A percentile compares a stretch with the other conserved stretches of the same genome.
Conservation (phyloP, 2,329 filamentous ascomycete species). For the Zymoseptoria tritici region DNA sequence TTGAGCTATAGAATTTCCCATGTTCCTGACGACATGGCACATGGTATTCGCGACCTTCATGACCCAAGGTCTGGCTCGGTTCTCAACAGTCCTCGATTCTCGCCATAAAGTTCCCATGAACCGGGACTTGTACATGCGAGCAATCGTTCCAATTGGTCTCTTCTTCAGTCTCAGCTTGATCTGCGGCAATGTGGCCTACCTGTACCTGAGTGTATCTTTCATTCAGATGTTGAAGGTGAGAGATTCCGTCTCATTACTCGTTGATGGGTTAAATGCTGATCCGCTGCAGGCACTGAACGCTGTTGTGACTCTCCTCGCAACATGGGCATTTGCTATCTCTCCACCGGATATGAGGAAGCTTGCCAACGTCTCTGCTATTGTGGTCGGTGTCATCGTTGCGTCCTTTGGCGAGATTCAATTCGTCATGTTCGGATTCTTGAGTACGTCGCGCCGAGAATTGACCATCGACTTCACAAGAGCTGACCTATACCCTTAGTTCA, state of each 20-base stretch:
- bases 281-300: conserved; percentile 77
- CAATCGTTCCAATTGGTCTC: conserved; percentile 88
- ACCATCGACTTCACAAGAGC: background rate
- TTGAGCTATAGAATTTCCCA: conserved; percentile 33
- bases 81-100: conserved; percentile 83
- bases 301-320: conserved; percentile 81
- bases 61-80: conserved; percentile 87
- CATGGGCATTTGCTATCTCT: conserved; percentile 79
- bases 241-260: no score
- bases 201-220: conserved; percentile 91
- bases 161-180: conserved; percentile 96
- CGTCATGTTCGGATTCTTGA: conserved; percentile 65
- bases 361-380: conserved; percentile 88
- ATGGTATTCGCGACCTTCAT: conserved; percentile 85
- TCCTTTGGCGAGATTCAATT: conserved; percentile 96
- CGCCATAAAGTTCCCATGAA: conserved; percentile 97
- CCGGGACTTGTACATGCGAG: conserved; percentile 80
- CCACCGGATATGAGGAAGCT: conserved; percentile 80
- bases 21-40: conserved; percentile 94
- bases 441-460: background rate
- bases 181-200: conserved; percentile 90
- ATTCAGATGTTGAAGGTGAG: conserved; percentile 96
- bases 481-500: conserved; percentile 48
- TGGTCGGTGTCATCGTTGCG: conserved; percentile 87
- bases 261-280: background rate